phyloP scores from a whole-genome alignment of 345 rosid species.

The Syzygium aqueum region DNA sequence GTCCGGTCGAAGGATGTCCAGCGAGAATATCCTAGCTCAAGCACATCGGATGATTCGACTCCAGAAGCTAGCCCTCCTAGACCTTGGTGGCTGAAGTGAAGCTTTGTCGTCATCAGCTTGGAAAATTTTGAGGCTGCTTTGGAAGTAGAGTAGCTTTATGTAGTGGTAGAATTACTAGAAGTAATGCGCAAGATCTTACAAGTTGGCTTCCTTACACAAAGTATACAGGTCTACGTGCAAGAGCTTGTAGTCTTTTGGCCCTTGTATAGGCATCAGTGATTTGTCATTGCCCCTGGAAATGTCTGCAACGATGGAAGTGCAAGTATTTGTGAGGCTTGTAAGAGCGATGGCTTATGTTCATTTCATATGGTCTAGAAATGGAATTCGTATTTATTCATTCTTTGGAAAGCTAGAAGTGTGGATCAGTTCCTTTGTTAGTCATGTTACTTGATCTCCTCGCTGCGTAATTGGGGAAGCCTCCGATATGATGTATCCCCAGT shows the following conservation, averaged over 20 bases:
- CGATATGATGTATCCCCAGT: neutral
- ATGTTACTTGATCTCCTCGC: neutral
- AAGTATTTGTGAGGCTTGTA: neutral
- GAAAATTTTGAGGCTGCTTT: neutral
- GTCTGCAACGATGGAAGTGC: neutral
- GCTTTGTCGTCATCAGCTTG: neutral
- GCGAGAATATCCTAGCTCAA: neutral
- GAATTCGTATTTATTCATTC: neutral
- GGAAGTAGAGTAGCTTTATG: neutral
- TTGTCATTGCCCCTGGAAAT: neutral
- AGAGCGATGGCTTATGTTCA: neutral
- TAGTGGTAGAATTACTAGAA: neutral
- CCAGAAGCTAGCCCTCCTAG: neutral
- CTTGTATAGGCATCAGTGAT: neutral
- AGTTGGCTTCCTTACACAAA: neutral
- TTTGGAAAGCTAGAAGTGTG: neutral
- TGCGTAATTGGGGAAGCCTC: neutral
- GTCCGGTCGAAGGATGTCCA: neutral
- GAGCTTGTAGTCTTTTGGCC: neutral
- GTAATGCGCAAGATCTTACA: neutral
- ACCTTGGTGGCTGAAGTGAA: neutral
- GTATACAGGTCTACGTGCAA: neutral
- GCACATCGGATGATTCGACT: neutral
- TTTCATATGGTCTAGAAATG: neutral
- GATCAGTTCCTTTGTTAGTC: neutral